A percentile compares a stretch with the other conserved stretches of the same genome.
Evolutionary conservation across 768 basidiomycete species (phyloP).

Genomic region (Hericium coralloides): DNA sequence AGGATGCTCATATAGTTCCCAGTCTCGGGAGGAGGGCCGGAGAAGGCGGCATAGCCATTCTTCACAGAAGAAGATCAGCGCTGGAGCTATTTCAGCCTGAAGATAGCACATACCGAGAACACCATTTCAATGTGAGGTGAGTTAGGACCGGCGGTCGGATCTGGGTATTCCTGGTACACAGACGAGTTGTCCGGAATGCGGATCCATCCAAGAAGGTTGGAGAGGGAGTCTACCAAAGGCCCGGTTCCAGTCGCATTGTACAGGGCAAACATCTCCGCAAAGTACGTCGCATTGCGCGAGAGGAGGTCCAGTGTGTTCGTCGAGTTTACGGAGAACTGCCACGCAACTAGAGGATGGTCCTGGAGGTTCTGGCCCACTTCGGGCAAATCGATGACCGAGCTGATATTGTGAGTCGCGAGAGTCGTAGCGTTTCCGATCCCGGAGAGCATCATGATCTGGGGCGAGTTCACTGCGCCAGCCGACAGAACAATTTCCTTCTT

Average conservation of each 20-base stretch:
- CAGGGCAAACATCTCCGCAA: background rate
- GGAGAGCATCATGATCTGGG: constrained; percentile 19
- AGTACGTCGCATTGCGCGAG: constrained; percentile 4
- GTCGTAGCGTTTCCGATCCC: constrained; percentile 24
- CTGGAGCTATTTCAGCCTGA: background rate
- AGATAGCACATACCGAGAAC: constrained; percentile 4
- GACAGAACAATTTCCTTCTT: constrained; percentile 1
- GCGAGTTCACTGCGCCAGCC: background rate
- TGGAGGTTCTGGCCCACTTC: constrained; percentile 31
- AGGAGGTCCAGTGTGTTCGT: constrained; percentile 2
- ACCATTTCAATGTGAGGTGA: constrained; percentile 10
- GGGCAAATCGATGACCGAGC: constrained; percentile 23
- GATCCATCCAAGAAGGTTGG: constrained; percentile 2
- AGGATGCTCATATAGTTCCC: constrained; percentile 14
- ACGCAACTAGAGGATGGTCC: constrained; percentile 15
- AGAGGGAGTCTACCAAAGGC: background rate
- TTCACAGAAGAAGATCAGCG: background rate
- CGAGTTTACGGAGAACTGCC: constrained; percentile 1
- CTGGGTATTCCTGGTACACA: constrained; percentile 1
- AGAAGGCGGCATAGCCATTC: constrained; percentile 3
- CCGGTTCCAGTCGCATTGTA: constrained; percentile 7
- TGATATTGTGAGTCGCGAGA: constrained; percentile 19
- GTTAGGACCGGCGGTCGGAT: constrained; percentile 12
- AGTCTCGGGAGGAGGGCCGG: constrained; percentile 6
- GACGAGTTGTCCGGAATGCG: constrained; percentile 6